Evolutionary conservation across 2,329 filamentous ascomycete genomes (phyloP).

Genomic region (Amesomyces nigricolor): DNA sequence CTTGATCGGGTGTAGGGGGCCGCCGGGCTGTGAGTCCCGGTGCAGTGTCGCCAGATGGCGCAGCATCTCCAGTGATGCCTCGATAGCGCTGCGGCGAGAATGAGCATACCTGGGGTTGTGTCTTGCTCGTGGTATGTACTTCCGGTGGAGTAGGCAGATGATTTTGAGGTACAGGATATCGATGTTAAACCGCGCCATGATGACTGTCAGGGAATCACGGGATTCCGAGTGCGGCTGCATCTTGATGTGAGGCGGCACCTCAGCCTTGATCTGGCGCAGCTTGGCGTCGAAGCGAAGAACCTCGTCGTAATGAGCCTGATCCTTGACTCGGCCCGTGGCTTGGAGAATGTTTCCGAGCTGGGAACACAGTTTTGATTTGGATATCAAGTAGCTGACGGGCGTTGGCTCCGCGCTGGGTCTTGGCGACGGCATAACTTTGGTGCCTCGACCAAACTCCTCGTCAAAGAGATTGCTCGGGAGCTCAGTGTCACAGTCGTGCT

Average conservation of each 20-base stretch:
- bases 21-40: slow-evolving; percentile 65
- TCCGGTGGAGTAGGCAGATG: slow-evolving; percentile 80
- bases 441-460: slow-evolving; percentile 68
- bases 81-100: slow-evolving; percentile 76
- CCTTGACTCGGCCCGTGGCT: slow-evolving; percentile 51
- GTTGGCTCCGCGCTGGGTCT: slow-evolving; percentile 66
- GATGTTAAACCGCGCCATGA: slow-evolving; percentile 79
- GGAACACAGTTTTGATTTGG: slow-evolving; percentile 61
- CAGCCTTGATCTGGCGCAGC: slow-evolving; percentile 55
- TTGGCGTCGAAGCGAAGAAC: slow-evolving; percentile 57
- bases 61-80: slow-evolving; percentile 78
- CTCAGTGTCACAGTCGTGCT: slow-evolving; percentile 69
- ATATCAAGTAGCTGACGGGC: slow-evolving; percentile 73
- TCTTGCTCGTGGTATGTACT: slow-evolving; percentile 73
- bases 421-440: slow-evolving; percentile 60
- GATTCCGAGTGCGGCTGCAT: slow-evolving; percentile 70
- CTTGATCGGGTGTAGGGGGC: slow-evolving; percentile 65
- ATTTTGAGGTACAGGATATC: slow-evolving; percentile 86
- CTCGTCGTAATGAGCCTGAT: slow-evolving; percentile 56
- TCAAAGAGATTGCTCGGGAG: slow-evolving; percentile 75
- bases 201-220: slow-evolving; percentile 73
- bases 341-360: slow-evolving; percentile 70
- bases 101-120: slow-evolving; percentile 77
- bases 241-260: slow-evolving; percentile 73
- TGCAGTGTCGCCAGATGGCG: slow-evolving; percentile 71